Evolutionary conservation across 345 rosid genomes (phyloP).

Genomic region (Mangifera indica): DNA sequence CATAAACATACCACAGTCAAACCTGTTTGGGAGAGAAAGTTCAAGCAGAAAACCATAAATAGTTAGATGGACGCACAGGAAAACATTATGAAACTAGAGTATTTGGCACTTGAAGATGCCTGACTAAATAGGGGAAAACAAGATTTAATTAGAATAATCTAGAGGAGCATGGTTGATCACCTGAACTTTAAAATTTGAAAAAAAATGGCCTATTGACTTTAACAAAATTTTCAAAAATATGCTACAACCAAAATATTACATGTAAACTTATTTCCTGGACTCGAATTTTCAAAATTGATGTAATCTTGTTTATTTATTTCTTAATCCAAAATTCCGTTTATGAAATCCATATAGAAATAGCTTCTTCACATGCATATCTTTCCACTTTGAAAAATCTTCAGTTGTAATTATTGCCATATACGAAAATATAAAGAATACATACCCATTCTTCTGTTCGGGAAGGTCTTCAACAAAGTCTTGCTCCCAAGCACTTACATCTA

Average conservation of each 20-base stretch:
- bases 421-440: conserved; percentile 12
- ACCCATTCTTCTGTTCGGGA: conserved; percentile 96
- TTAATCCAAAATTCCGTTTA: neutral
- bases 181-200: neutral
- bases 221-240: neutral
- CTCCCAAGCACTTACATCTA: conserved; percentile 74
- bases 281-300: neutral
- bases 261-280: neutral
- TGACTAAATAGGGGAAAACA: neutral
- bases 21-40: conserved; percentile 47
- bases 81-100: neutral
- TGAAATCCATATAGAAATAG: neutral
- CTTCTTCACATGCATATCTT: neutral
- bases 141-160: neutral
- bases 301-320: neutral
- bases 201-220: too few species aligned
- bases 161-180: neutral
- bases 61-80: neutral
- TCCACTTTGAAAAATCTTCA: neutral
- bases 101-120: neutral
- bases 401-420: neutral
- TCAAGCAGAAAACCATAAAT: neutral
- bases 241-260: neutral
- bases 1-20: conserved; percentile 98
- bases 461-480: conserved; percentile 73